A percentile compares a stretch with the other conserved stretches of the same genome.
Evolutionary conservation across 768 basidiomycete genomes (phyloP).

Genomic region (Tephrocybe rancida): DNA sequence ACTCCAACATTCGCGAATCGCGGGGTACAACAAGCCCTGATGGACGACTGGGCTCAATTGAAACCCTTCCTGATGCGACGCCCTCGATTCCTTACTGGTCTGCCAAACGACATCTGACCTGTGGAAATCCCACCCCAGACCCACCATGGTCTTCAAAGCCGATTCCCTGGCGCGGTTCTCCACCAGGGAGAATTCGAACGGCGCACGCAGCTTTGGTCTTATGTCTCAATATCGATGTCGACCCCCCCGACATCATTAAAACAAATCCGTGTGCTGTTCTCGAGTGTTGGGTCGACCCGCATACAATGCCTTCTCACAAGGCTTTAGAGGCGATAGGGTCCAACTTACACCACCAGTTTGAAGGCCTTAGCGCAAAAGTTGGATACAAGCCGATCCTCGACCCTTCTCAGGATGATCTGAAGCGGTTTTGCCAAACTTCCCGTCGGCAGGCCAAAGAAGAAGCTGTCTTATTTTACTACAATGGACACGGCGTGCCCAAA

Average conservation of each 20-base stretch:
- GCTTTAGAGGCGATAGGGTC: constrained; percentile 93
- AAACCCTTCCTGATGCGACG: constrained; percentile 47
- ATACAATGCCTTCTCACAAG: constrained; percentile 87
- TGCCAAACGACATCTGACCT: constrained; percentile 88
- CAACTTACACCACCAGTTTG: constrained; percentile 94
- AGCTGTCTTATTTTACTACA: constrained; percentile 95
- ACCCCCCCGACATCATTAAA: constrained; percentile 97
- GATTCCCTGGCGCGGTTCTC: constrained; percentile 77
- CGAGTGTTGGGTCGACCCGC: constrained; percentile 98
- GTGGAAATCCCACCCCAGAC: constrained; percentile 80
- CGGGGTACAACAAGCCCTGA: constrained; percentile 35
- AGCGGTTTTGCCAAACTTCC: constrained; percentile 79
- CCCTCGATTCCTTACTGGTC: constrained; percentile 83
- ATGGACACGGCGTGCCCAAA: constrained; percentile 97
- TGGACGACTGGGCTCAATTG: constrained; percentile 44
- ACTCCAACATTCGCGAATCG: constrained; percentile 38
- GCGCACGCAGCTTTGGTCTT: constrained; percentile 86
- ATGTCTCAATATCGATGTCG: constrained; percentile 96
- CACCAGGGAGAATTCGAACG: constrained; percentile 88
- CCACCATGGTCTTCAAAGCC: constrained; percentile 67
- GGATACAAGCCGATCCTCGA: constrained; percentile 94
- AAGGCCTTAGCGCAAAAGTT: constrained; percentile 92
- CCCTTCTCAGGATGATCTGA: constrained; percentile 92
- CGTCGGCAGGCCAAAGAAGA: constrained; percentile 93
- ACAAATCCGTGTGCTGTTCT: constrained; percentile 93